Evolutionary conservation across 495 filamentous ascomycete genomes (phyloP), one percentile per base, ranked within the genome.

Genomic region (Bryoglossum gracile): DNA sequence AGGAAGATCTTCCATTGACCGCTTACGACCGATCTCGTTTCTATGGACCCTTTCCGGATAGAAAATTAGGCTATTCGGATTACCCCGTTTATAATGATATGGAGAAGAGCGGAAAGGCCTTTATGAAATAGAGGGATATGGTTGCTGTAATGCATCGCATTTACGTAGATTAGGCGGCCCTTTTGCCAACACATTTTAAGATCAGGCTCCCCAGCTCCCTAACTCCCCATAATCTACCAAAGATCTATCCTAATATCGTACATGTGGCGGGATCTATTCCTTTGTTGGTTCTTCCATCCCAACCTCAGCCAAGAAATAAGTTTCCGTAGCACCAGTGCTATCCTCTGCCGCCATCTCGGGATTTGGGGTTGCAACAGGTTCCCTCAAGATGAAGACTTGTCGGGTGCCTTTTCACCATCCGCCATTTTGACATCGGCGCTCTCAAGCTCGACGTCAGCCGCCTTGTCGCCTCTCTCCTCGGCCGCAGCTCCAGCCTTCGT

Each of bases 31-130:
- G 78, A 5, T 59, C 66, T 0, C 72, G 69, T 0, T 87, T 89
- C 58, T 88, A 88, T 58, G 4, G 59, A 3, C 65, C 60, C 0
- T 65, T 68, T 35, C 58, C 51, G 2, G 66, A 63, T 5, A 62
- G 70, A 44, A 56, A 69, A 10, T 66, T 70, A 47, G 86, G 86
- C 10, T 89, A 85, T 57, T 70, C 68, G 5, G 82, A 86, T 58
- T 83, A 82, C 24, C 42, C 50, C 1, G 19, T 38, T 8, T 58
- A 30, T 26, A 41, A 19, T 16, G 55, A 54, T 16, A 34, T 48
- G 1, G 41, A 51, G 40, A 54, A 51, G 23, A 32, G 23, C 18
- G 48, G 37, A 40, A 54, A 57, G 44, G 34, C 48, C 22, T 39
- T 51, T 37, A 35, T 50, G 26, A 45, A 37, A n/a, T 50, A 38